A percentile compares a stretch with the other conserved stretches of the same genome.
Conservation (phyloP, 768 basidiomycete genomes). For the Boletus rex-veris region DNA sequence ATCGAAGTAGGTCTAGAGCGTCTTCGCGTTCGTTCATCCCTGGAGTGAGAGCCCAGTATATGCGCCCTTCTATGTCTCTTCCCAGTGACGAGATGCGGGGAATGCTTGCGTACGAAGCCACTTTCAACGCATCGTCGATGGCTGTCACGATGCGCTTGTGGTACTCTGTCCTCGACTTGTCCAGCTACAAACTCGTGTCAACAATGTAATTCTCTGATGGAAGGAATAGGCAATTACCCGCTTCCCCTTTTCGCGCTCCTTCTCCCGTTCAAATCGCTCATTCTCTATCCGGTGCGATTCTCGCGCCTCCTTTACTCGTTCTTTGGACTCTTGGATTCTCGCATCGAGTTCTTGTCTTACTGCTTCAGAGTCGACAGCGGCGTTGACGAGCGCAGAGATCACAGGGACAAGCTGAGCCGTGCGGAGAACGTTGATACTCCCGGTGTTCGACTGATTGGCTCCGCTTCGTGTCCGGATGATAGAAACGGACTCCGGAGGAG, state of each 20-base stretch:
- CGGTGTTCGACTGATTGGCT: conserved; percentile 25
- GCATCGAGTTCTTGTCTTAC: conserved; percentile 61
- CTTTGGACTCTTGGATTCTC: conserved; percentile 53
- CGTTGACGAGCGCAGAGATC: conserved; percentile 55
- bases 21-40: conserved; percentile 54
- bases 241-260: conserved; percentile 52
- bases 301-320: conserved; percentile 45
- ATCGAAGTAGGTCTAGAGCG: conserved; percentile 33
- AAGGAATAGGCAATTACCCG: conserved; percentile 8
- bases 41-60: conserved; percentile 66
- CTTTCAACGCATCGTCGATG: conserved; percentile 55
- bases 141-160: conserved; percentile 50
- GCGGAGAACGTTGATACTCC: conserved; percentile 33
- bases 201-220: neutral
- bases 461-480: conserved; percentile 48
- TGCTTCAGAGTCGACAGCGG: conserved; percentile 41
- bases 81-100: conserved; percentile 64
- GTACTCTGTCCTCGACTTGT: conserved; percentile 40
- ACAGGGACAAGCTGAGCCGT: conserved; percentile 69
- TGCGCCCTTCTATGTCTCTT: conserved; percentile 60
- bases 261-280: conserved; percentile 28
- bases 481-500: conserved; percentile 43
- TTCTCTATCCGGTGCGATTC: conserved; percentile 41
- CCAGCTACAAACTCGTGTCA: conserved; percentile 29
- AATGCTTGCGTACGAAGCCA: conserved; percentile 43